These are phyloP conservation scores for Cichorium intybus DNA, from an alignment of 140 eudicot species.

Conservation along the genomic window DNA sequence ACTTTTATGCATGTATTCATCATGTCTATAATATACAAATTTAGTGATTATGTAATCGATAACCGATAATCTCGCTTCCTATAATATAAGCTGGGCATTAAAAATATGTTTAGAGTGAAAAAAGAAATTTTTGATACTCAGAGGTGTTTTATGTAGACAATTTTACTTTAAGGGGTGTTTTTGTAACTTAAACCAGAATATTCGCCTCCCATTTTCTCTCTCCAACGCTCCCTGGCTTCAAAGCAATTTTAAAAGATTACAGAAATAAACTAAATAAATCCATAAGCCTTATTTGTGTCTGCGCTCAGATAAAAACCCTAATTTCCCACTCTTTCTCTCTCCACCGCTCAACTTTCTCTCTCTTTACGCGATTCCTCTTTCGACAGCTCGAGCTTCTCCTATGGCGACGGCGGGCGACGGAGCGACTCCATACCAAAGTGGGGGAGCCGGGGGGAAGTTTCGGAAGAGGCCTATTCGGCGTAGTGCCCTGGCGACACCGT, in stretches of 20 bases:
- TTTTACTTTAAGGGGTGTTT: background rate
- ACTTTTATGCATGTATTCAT: no score
- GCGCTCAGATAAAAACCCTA: constrained; percentile 51
- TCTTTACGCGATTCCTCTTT: constrained; percentile 26
- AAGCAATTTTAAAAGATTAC: background rate
- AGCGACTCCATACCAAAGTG: constrained; percentile 43
- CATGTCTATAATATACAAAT: no score
- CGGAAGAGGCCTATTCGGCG: constrained; percentile 55
- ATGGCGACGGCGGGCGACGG: constrained; percentile 72
- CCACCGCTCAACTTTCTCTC: constrained; percentile 30
- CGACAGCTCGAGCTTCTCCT: constrained; percentile 23
- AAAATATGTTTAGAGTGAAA: background rate
- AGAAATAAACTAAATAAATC: constrained; percentile 18
- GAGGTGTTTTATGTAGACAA: background rate
- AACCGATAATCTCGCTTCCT: background rate
- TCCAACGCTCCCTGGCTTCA: constrained; percentile 18
- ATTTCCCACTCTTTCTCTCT: constrained; percentile 28
- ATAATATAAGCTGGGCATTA: background rate
- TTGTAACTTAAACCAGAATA: constrained; percentile 4
- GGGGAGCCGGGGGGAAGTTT: constrained; percentile 71
- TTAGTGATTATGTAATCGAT: no score
- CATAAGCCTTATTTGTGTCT: constrained; percentile 5
- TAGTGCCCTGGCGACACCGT: constrained; percentile 63
- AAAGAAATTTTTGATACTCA: background rate
- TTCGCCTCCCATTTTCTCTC: constrained; percentile 21